These are phyloP conservation scores for Malassezia arunalokei DNA, from an alignment of 1,284 basidiomycete species.

Conservation along the genomic window DNA sequence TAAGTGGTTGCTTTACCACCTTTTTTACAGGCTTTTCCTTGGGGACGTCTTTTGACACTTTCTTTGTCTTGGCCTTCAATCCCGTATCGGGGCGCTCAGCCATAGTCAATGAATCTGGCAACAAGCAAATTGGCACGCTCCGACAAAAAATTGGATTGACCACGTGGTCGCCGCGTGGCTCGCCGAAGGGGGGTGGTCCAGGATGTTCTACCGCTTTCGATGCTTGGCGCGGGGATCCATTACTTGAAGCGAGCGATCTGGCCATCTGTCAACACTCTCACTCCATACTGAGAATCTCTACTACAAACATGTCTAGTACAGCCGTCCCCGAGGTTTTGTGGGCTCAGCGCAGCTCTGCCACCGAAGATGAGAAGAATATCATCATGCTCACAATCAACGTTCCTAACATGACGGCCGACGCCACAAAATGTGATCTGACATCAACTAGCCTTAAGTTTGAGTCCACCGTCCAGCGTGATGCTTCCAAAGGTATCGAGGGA, in stretches of 20 bases:
- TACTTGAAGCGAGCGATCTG: slow-evolving; percentile 2
- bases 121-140: too few species aligned
- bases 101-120: too few species aligned
- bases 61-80: too few species aligned
- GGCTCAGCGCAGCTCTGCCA: slow-evolving; percentile 39
- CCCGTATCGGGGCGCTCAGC: too few species aligned
- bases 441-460: slow-evolving; percentile 30
- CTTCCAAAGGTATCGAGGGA: slow-evolving; percentile 30
- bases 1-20: neutral
- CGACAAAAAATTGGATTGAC: neutral
- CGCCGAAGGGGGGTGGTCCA: neutral
- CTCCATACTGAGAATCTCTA: neutral
- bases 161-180: slow-evolving; percentile 11
- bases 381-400: slow-evolving; percentile 46
- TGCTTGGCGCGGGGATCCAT: slow-evolving; percentile 6
- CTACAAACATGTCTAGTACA: slow-evolving; percentile 17
- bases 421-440: slow-evolving; percentile 39
- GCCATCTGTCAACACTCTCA: too few species aligned
- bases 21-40: neutral
- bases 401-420: slow-evolving; percentile 38
- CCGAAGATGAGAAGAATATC: slow-evolving; percentile 41
- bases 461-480: slow-evolving; percentile 28
- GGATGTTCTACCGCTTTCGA: slow-evolving; percentile 20
- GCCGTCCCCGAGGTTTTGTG: slow-evolving; percentile 43
- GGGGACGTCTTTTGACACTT: too few species aligned